These are phyloP conservation scores for Blastobotrys apis DNA, from an alignment of 1,139 yeast genomes.

Conservation along the genomic window DNA sequence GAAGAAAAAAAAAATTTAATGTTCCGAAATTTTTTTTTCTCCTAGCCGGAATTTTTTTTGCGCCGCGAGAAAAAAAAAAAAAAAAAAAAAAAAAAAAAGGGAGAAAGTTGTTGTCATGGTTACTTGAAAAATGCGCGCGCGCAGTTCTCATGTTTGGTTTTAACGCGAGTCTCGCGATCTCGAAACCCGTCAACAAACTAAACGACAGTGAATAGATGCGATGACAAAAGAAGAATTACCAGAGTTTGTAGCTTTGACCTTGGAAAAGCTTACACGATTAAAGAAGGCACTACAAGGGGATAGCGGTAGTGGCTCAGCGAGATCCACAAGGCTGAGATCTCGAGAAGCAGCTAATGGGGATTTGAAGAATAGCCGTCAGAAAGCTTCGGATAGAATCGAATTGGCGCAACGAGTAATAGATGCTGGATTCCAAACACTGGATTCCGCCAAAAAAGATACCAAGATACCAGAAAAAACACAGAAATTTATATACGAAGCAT, in stretches of 20 bases:
- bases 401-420: slow-evolving; percentile 16
- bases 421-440: slow-evolving; percentile 15
- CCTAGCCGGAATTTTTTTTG: too few relatives aligned
- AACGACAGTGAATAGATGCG: slow-evolving; percentile 7
- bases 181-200: background rate
- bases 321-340: slow-evolving; percentile 11
- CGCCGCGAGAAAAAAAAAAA: background rate
- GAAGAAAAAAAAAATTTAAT: slow-evolving; percentile 2
- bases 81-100: slow-evolving; percentile 10
- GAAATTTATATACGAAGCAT: slow-evolving; percentile 19
- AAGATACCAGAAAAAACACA: slow-evolving; percentile 8
- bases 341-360: slow-evolving; percentile 3
- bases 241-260: slow-evolving; percentile 17
- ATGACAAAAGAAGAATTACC: slow-evolving; percentile 11
- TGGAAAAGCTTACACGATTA: slow-evolving; percentile 17
- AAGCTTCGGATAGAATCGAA: slow-evolving; percentile 13
- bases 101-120: too few relatives aligned
- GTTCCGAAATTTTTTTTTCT: background rate
- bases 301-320: background rate
- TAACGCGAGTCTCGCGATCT: background rate
- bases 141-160: too few relatives aligned
- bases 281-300: slow-evolving; percentile 14
- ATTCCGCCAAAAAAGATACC: slow-evolving; percentile 13
- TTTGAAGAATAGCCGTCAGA: slow-evolving; percentile 2
- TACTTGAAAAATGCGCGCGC: too few relatives aligned